Conservation (phyloP, 208 protist genomes). For the Trichomonas vaginalis region DNA sequence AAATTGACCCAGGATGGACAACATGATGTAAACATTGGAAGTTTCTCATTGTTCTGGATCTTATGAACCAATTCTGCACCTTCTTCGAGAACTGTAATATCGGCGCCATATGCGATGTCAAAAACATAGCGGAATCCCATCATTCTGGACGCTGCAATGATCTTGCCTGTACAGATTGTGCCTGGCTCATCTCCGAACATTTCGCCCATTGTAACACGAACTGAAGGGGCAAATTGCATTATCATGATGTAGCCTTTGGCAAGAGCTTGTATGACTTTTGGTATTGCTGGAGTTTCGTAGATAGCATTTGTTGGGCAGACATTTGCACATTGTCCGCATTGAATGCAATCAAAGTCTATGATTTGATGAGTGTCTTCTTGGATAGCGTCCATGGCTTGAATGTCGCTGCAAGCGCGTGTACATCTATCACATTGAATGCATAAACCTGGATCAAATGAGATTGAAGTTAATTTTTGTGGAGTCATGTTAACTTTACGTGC, state of each 20-base stretch:
- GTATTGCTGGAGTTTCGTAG: constrained; percentile 18
- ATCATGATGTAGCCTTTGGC: constrained; percentile 24
- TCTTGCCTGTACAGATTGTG: constrained; percentile 22
- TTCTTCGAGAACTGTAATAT: constrained; percentile 43
- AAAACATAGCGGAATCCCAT: constrained; percentile 42
- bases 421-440: neutral
- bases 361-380: neutral
- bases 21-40: constrained; percentile 43
- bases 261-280: constrained; percentile 20
- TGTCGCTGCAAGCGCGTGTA: neutral
- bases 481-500: constrained; percentile 20
- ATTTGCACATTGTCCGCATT: constrained; percentile 41
- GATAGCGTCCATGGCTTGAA: neutral
- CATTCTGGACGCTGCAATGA: constrained; percentile 28
- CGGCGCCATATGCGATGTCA: constrained; percentile 39
- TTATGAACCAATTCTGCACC: constrained; percentile 30
- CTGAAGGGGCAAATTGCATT: constrained; percentile 32
- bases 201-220: constrained; percentile 33
- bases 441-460: neutral
- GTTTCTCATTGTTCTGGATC: constrained; percentile 19
- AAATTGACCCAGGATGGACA: constrained; percentile 42
- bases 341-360: constrained; percentile 37
- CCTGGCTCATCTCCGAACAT: constrained; percentile 29
- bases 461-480: neutral
- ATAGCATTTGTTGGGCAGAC: constrained; percentile 41